Evolutionary conservation across 129 eudicot genomes (phyloP).

Genomic region (Tanacetum coccineum): DNA sequence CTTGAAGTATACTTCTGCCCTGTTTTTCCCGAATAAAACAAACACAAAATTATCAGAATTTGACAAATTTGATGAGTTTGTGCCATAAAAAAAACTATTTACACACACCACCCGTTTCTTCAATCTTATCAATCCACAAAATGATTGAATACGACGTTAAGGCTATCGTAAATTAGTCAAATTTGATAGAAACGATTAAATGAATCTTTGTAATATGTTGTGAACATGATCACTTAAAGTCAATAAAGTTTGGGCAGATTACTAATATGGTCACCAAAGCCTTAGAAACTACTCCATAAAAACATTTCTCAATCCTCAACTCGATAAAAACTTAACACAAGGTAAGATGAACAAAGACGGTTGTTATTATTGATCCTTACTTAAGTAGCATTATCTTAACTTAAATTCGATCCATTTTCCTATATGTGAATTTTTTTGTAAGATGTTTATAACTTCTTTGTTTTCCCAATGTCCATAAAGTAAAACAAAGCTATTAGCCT

Average conservation of each 20-base stretch:
- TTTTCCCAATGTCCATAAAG: no score
- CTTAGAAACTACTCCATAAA: no score
- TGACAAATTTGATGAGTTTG: background rate
- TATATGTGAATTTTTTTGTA: no score
- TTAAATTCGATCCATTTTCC: background rate
- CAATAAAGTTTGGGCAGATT: no score
- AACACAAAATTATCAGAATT: background rate
- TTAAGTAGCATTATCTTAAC: background rate
- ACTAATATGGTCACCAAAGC: background rate
- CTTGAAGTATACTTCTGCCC: constrained; percentile 93
- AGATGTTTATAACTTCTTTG: no score
- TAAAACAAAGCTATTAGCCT: no score
- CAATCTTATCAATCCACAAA: constrained; percentile 7
- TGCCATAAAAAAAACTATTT: constrained; percentile 9
- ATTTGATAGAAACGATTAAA: background rate
- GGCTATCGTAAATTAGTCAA: background rate
- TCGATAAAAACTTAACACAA: background rate
- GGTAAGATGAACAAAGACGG: background rate
- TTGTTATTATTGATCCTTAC: background rate
- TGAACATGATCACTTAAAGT: background rate
- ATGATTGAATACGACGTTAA: constrained; percentile 1
- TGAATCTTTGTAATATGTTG: no score
- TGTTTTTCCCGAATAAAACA: constrained; percentile 23
- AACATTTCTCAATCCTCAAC: no score
- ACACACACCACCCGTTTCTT: constrained; percentile 23